A percentile compares a stretch with the other conserved stretches of the same genome.
phyloP scores from a whole-genome alignment of 208 protist genomes.

The Naegleria lovaniensis region DNA sequence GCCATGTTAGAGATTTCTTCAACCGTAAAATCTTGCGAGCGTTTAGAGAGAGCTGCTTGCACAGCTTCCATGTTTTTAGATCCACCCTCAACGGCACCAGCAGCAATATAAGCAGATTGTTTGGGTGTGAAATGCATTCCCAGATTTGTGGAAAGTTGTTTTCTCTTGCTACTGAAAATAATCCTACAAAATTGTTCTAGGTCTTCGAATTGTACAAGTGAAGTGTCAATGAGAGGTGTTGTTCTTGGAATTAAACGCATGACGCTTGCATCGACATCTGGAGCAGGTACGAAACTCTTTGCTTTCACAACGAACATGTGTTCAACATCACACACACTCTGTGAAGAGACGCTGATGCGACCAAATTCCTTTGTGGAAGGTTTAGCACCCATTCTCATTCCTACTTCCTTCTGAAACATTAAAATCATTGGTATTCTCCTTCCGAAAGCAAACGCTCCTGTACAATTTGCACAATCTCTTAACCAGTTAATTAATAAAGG shows the following conservation, averaged over 20 bases:
- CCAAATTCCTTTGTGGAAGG: conserved; percentile 67
- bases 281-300: conserved; percentile 14
- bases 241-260: neutral
- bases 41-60: neutral
- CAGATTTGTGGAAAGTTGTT: neutral
- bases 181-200: conserved; percentile 23
- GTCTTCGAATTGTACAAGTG: neutral
- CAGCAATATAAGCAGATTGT: neutral
- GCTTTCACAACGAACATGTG: neutral
- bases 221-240: neutral
- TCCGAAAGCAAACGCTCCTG: conserved; percentile 47
- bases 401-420: conserved; percentile 75
- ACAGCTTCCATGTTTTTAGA: neutral
- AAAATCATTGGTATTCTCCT: conserved; percentile 66
- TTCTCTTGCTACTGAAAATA: neutral
- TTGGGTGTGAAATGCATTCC: neutral
- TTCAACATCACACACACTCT: conserved; percentile 47
- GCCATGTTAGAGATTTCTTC: neutral
- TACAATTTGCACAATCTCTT: neutral
- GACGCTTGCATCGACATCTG: neutral
- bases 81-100: neutral
- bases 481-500: conserved; percentile 20
- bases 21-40: neutral
- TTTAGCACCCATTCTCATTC: conserved; percentile 63
- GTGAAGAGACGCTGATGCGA: conserved; percentile 63